phyloP scores from a whole-genome alignment of 2,329 filamentous ascomycete genomes.

The Rutstroemia sp. region DNA sequence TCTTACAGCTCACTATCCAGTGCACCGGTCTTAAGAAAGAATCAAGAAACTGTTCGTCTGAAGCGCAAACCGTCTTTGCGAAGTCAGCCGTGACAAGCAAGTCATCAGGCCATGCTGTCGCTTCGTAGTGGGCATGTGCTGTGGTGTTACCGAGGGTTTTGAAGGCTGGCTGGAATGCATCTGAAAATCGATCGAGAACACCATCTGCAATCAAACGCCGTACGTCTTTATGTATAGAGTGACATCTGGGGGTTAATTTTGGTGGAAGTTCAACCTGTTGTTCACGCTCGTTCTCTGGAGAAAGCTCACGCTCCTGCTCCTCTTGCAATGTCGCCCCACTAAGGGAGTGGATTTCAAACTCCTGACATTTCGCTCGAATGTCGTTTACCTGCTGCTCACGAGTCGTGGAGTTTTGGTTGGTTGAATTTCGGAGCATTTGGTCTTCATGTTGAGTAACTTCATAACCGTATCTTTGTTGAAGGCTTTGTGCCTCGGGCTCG shows the following conservation, averaged over 20 bases:
- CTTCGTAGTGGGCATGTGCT: conserved; percentile 30
- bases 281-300: conserved; percentile 56
- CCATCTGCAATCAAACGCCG: conserved; percentile 29
- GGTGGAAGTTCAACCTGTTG: conserved; percentile 44
- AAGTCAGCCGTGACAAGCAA: conserved; percentile 47
- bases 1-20: conserved; percentile 40
- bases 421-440: no score
- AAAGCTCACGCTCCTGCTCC: conserved; percentile 62
- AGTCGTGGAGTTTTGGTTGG: no score
- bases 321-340: conserved; percentile 40
- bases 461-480: no score
- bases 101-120: conserved; percentile 30
- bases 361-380: conserved; percentile 28
- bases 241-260: conserved; percentile 32
- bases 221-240: conserved; percentile 39
- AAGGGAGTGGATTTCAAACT: conserved; percentile 29
- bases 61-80: conserved; percentile 34
- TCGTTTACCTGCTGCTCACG: background rate
- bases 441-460: no score
- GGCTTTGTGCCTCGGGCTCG: no score
- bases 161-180: conserved; percentile 38
- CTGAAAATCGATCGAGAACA: conserved; percentile 13
- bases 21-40: conserved; percentile 45
- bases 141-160: conserved; percentile 34
- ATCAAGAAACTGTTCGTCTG: conserved; percentile 28